Percentiles rank a stretch among this genome's conserved stretches.
Evolutionary conservation across 805 yeast genomes (phyloP).

Genomic region (Yamadazyma sp.): DNA sequence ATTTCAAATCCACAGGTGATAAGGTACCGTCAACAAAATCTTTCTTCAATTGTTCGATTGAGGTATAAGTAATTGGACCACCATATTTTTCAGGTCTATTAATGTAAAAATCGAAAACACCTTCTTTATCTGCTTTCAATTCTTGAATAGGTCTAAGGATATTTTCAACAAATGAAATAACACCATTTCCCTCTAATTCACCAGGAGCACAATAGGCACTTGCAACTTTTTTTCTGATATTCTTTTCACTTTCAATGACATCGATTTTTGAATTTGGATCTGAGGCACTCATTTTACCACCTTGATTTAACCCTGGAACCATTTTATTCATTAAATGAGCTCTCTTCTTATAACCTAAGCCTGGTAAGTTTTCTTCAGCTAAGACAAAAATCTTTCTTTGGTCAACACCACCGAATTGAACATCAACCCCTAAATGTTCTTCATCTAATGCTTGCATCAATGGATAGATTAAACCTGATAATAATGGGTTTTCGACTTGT

Average conservation of each 20-base stretch:
- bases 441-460: constrained; percentile 99
- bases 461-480: constrained; percentile 93
- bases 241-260: constrained; percentile 82
- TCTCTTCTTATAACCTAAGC: constrained; percentile 91
- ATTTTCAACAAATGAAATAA: constrained; percentile 78
- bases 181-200: constrained; percentile 81
- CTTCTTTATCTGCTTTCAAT: constrained; percentile 55
- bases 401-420: constrained; percentile 98
- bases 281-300: constrained; percentile 98
- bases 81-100: constrained; percentile 97
- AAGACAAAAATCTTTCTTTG: constrained; percentile 96
- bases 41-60: constrained; percentile 64
- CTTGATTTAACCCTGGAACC: constrained; percentile 97
- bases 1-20: constrained; percentile 90
- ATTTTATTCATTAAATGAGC: constrained; percentile 98
- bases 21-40: constrained; percentile 74
- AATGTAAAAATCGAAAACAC: constrained; percentile 63
- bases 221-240: constrained; percentile 84
- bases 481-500: constrained; percentile 90
- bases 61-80: constrained; percentile 75
- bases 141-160: constrained; percentile 86
- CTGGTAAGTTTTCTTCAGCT: constrained; percentile 90
- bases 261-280: constrained; percentile 98
- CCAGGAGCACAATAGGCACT: constrained; percentile 97
- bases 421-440: constrained; percentile 82